Percentiles rank a stretch among this genome's conserved stretches.
Evolutionary conservation across 1,139 yeast genomes (phyloP).

Genomic region (Meyerozyma sp.): DNA sequence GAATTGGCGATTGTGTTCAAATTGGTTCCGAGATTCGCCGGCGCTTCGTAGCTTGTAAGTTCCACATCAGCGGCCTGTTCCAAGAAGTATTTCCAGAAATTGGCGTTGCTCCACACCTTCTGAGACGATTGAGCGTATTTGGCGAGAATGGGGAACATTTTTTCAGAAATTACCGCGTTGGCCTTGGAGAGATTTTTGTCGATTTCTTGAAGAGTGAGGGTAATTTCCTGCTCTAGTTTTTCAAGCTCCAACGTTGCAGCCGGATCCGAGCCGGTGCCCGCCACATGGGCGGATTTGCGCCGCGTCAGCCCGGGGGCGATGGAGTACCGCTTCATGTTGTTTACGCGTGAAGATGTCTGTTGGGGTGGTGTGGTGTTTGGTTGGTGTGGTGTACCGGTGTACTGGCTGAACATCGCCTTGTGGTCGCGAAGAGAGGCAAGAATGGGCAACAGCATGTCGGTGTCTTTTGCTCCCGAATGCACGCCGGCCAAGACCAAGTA

Average conservation of each 20-base stretch:
- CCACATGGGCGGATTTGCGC: constrained; percentile 24
- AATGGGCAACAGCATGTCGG: constrained; percentile 84
- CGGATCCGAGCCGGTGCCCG: constrained; percentile 10
- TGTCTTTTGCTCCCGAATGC: constrained; percentile 96
- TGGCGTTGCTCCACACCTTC: constrained; percentile 55
- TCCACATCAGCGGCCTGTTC: constrained; percentile 74
- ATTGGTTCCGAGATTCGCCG: constrained; percentile 17
- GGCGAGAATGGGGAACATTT: constrained; percentile 57
- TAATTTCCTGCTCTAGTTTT: constrained; percentile 74
- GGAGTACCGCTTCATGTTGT: constrained; percentile 33
- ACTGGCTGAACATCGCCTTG: background rate
- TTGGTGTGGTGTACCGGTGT: background rate
- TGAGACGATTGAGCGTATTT: constrained; percentile 51
- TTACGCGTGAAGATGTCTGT: background rate
- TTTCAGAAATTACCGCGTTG: constrained; percentile 57
- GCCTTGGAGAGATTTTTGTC: constrained; percentile 66
- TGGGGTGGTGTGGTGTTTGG: no score
- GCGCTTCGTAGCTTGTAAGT: constrained; percentile 54
- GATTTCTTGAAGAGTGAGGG: constrained; percentile 71
- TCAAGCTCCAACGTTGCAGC: constrained; percentile 55
- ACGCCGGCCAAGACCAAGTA: constrained; percentile 78
- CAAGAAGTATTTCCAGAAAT: constrained; percentile 71
- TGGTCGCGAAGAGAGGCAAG: no score
- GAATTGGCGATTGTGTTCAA: constrained; percentile 14
- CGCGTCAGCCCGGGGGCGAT: constrained; percentile 37